Percentiles rank a stretch among this genome's conserved stretches.
phyloP scores from a whole-genome alignment of 345 rosid species.

The Brassica carinata region DNA sequence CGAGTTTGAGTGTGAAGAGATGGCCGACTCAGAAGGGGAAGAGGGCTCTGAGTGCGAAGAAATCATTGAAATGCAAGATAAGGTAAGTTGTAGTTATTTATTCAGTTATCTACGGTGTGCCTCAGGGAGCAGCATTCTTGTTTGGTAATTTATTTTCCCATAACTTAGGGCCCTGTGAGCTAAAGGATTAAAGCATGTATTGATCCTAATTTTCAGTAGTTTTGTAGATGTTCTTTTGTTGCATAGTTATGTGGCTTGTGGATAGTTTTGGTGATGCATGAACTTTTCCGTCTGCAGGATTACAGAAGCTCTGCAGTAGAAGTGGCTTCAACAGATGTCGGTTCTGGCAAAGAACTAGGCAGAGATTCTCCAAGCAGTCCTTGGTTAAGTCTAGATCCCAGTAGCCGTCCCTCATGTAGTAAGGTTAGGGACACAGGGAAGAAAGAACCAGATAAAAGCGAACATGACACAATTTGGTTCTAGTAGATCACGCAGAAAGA shows the following conservation, averaged over 20 bases:
- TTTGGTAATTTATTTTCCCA: not conserved
- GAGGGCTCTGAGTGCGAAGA: conserved; percentile 54
- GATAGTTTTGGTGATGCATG: conserved; percentile 26
- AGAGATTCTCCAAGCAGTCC: conserved; percentile 55
- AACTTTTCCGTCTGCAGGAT: conserved; percentile 49
- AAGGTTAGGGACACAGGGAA: conserved; percentile 44
- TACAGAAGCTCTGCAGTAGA: conserved; percentile 33
- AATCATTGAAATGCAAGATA: conserved; percentile 46
- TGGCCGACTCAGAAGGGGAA: conserved; percentile 97
- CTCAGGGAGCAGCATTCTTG: conserved; percentile 4
- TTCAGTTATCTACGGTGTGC: conserved; percentile 6
- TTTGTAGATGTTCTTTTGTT: conserved; percentile 11
- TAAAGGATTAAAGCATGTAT: not conserved
- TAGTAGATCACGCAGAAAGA: conserved; percentile 51
- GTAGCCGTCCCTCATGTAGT: conserved; percentile 38
- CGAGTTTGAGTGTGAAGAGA: conserved; percentile 98
- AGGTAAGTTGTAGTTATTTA: conserved; percentile 46
- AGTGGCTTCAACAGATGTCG: conserved; percentile 34
- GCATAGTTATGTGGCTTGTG: conserved; percentile 23
- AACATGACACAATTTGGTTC: conserved; percentile 43
- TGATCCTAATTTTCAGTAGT: conserved; percentile 21
- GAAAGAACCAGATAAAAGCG: conserved; percentile 23
- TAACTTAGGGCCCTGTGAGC: conserved; percentile 23
- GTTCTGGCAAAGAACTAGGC: conserved; percentile 46
- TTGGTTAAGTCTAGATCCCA: conserved; percentile 80